Evolutionary conservation across 768 basidiomycete genomes (phyloP).

Genomic region (Amanita subjunquillea): DNA sequence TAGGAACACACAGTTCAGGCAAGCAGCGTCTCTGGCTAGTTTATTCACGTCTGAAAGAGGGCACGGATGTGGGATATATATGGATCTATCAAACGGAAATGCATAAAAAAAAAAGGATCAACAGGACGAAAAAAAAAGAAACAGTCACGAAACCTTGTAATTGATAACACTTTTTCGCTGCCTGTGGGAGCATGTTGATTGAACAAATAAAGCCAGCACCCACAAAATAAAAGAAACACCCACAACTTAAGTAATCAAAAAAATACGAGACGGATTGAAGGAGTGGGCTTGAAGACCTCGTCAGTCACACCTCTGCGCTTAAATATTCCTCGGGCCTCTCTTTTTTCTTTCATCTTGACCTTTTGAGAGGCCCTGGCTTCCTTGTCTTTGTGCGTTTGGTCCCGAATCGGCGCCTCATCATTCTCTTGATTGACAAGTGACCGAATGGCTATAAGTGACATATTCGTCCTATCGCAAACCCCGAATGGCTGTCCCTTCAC

Average conservation of each 20-base stretch:
- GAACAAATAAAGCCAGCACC: conserved; percentile 25
- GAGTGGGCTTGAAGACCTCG: neutral
- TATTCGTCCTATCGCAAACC: neutral
- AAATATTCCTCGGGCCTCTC: neutral
- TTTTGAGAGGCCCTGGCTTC: neutral
- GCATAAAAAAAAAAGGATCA: neutral
- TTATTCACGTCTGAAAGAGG: neutral
- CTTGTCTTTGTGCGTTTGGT: neutral
- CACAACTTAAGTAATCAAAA: conserved; percentile 13
- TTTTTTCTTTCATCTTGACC: neutral
- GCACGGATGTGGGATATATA: neutral
- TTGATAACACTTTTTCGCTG: neutral
- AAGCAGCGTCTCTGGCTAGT: neutral
- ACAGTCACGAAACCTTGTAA: neutral
- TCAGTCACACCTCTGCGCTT: neutral
- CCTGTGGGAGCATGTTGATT: conserved; percentile 22
- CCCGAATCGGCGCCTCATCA: neutral
- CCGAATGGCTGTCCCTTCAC: neutral
- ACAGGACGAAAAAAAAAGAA: neutral
- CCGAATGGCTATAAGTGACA: neutral
- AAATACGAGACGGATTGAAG: neutral
- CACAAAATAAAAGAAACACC: conserved; percentile 27
- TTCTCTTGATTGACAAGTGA: neutral
- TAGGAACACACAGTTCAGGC: neutral
- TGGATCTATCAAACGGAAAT: neutral